Conservation (phyloP, 1,284 basidiomycete genomes). For the Naganishia sp. region DNA sequence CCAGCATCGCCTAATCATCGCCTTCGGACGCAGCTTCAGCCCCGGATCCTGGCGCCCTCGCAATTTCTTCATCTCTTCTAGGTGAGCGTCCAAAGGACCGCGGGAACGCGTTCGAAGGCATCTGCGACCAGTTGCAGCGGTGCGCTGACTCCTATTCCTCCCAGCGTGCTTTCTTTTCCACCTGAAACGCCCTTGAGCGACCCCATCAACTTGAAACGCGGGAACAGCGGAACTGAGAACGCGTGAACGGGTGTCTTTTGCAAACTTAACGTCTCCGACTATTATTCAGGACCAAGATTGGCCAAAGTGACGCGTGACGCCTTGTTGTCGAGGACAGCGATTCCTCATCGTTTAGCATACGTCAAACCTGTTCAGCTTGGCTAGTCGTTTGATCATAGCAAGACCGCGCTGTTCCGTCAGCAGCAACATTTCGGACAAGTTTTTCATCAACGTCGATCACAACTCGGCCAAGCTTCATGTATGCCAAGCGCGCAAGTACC, state of each 20-base stretch:
- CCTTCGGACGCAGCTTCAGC: background rate
- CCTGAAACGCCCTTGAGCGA: background rate
- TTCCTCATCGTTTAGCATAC: background rate
- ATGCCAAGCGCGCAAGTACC: slow-evolving; percentile 8
- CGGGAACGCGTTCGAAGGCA: too few relatives aligned
- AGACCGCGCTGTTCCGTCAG: background rate
- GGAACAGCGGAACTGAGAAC: slow-evolving; percentile 1
- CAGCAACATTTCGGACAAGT: background rate
- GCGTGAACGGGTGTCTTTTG: slow-evolving; percentile 2
- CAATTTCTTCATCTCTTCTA: too few relatives aligned
- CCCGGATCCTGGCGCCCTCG: too few relatives aligned
- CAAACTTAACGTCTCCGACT: background rate
- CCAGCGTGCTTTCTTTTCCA: background rate
- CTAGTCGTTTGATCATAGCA: background rate
- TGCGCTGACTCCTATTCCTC: slow-evolving; percentile 9
- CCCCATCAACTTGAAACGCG: slow-evolving; percentile 16
- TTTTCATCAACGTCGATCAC: background rate
- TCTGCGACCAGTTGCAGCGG: too few relatives aligned
- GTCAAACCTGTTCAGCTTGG: slow-evolving; percentile 5
- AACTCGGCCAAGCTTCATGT: slow-evolving; percentile 18
- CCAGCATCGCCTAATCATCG: background rate
- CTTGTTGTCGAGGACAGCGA: slow-evolving; percentile 5
- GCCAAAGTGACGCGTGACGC: slow-evolving; percentile 20
- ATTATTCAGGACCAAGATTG: too few relatives aligned
- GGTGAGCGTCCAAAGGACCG: too few relatives aligned